These are phyloP conservation scores for Coelastrella sp. DNA, from an alignment of 139 green algal genomes.

Conservation along the genomic window DNA sequence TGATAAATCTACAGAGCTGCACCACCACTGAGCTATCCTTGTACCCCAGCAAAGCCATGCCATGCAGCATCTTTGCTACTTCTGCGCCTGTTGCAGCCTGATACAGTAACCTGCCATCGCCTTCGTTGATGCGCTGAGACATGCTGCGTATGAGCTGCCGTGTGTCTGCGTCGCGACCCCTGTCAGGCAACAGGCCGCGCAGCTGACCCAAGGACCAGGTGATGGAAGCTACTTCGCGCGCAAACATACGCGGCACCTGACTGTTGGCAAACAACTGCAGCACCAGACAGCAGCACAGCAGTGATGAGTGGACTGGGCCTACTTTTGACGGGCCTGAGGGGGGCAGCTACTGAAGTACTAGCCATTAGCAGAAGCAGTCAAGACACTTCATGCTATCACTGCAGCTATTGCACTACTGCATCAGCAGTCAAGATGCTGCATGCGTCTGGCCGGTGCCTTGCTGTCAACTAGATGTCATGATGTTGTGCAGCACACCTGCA, in stretches of 20 bases:
- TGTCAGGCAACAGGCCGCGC: conserved; percentile 5
- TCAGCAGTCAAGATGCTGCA: too few species aligned
- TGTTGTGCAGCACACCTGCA: too few species aligned
- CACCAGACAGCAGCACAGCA: not conserved
- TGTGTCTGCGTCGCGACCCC: not conserved
- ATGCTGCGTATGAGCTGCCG: conserved; percentile 12
- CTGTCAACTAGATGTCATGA: too few species aligned
- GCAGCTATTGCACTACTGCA: too few species aligned
- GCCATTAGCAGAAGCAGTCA: too few species aligned
- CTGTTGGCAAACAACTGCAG: conserved; percentile 17
- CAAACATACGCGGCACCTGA: conserved; percentile 33
- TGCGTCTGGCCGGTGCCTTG: too few species aligned
- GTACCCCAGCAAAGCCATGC: conserved; percentile 22
- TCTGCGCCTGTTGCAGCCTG: conserved; percentile 3
- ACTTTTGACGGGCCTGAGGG: too few species aligned
- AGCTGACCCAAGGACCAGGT: conserved; percentile 28
- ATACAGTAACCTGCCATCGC: conserved; percentile 11
- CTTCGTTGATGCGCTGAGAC: not conserved
- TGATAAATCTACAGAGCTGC: conserved; percentile 9
- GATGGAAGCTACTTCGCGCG: conserved; percentile 25
- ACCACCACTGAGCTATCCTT: not conserved
- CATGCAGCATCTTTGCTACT: conserved; percentile 44
- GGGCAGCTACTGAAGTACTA: too few species aligned
- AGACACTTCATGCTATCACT: too few species aligned
- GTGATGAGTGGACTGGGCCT: not conserved